These are phyloP conservation scores for Beauveria rudraprayagi DNA, from an alignment of 2,329 filamentous ascomycete species.

Conservation along the genomic window DNA sequence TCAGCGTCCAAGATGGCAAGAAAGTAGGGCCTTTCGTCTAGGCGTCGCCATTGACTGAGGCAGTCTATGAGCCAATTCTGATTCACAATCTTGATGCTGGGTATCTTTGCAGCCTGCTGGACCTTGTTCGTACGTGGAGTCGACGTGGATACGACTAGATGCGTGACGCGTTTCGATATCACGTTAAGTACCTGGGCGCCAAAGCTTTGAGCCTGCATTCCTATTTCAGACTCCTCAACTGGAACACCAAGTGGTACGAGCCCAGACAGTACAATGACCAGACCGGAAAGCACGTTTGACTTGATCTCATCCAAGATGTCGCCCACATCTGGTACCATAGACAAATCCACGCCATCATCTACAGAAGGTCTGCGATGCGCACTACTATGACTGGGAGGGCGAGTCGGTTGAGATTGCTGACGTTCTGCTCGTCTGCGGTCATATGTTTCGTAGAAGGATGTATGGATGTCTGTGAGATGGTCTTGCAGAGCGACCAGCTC, in stretches of 20 bases:
- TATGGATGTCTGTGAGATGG: conserved; percentile 68
- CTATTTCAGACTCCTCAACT: conserved; percentile 75
- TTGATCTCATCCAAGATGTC: conserved; percentile 79
- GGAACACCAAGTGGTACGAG: conserved; percentile 78
- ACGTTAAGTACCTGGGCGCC: conserved; percentile 58
- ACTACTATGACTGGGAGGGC: conserved; percentile 26
- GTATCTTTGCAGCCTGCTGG: conserved; percentile 70
- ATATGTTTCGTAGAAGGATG: conserved; percentile 75
- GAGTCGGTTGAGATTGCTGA: conserved; percentile 27
- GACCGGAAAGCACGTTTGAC: conserved; percentile 61
- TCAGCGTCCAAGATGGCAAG: conserved; percentile 67
- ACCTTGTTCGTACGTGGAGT: conserved; percentile 84
- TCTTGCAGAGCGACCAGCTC: conserved; percentile 72
- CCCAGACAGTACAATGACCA: conserved; percentile 80
- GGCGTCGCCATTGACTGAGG: conserved; percentile 71
- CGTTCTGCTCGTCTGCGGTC: conserved; percentile 43
- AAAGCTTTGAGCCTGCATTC: conserved; percentile 77
- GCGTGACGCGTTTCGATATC: conserved; percentile 58
- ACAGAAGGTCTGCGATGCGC: conserved; percentile 22
- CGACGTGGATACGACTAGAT: conserved; percentile 63
- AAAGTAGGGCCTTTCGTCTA: conserved; percentile 74
- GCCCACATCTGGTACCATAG: conserved; percentile 72
- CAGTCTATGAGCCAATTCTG: conserved; percentile 84
- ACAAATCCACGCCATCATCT: conserved; percentile 37
- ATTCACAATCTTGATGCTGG: conserved; percentile 82